Evolutionary conservation across 2,329 filamentous ascomycete genomes (phyloP), one percentile per base, ranked within the genome.

Genomic region (Aaosphaeria arxii): DNA sequence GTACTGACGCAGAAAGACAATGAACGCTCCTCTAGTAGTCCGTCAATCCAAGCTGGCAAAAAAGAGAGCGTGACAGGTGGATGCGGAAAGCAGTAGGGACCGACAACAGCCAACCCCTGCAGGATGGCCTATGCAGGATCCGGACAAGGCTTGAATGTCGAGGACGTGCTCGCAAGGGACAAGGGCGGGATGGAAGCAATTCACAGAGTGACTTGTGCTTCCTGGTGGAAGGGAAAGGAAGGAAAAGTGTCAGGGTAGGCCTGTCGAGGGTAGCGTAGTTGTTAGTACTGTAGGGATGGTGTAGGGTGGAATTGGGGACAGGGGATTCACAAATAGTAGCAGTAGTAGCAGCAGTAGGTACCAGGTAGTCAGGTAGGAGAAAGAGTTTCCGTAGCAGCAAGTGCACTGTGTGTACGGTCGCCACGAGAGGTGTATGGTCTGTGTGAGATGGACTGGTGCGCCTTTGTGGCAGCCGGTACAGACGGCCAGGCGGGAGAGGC

Each of bases 151-250:
- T 59, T 56, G 55, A 49, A 55, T 58, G 54, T 62, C 61, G 57
- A 64, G 59, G 55, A 51, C 52, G 56, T 54, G 58, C 59, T 62
- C 50, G 47, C 54, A 53, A 53, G 49, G 52, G 51, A 59, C 54
- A 59, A 58, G 60, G 59, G 55, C 58, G 58, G 55, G 51, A 62
- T 62, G 57, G 51, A 60, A 63, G 59, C 54, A 56, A 59, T 51
- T 54, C 62, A 58, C 63, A 64, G 60, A 63, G 63, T 61, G 62
- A 64, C 63, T 66, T 66, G 60, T 66, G 66, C 64, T 63, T 62
- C n/a, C 54, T 57, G 55, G 58, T 59, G 62, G 58, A 56, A 52
- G 54, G 51, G 56, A 52, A 58, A 32, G 59, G 59, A 61, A 58
- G 62, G 58, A 56, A 59, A 54, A 59, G 17, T 24, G 17, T 24